Evolutionary conservation across 164 flowering plant species (phyloP), one percentile per base, ranked within the genome.

Genomic region (Vitis cinerea): DNA sequence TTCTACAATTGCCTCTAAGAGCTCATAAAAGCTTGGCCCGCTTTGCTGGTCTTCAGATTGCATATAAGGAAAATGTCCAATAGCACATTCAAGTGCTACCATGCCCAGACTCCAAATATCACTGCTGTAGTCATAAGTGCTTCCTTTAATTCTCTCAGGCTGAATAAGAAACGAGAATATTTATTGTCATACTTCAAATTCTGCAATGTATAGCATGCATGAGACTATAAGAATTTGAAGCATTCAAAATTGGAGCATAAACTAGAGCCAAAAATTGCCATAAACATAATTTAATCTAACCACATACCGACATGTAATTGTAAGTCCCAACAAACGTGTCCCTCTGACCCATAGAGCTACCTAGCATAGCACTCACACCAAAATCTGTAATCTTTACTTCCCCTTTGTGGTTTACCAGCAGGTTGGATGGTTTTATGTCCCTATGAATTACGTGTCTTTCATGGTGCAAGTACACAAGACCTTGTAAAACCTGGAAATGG

Each of bases 31-130:
- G 79, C 89, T 88, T 14, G 96, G 93, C 80, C 88, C 77, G 61
- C 78, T 65, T 76, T 87, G 83, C 73, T 91, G 86, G 65, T 89
- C 93, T 82, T 93, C 98, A 65, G 97, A 79, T 68, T 86, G 85
- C 67, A 87, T 72, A 64, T 88, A 96, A 72, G 98, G 99, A 74
- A 93, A 96, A 50, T 86, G 86, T 50, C 98, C 98, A 54, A 90
- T 93, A 15, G 98, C 98, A 84, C 98, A 96, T 80, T 96, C 98
- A 50, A 96, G 89, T 61, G 92, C 84, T 37, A 92, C 98, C 86
- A 96, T 50, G 47, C 98, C 99, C 84, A 96, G 77, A 78, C 99
- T 96, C 99, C 98, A 96, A n/a, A 93, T 92, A 72, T 96, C 99
- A 59, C 99, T 90, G 77, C 91, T 96, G 57, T 85, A 90, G 70